Evolutionary conservation across 805 yeast genomes (phyloP).

Genomic region (Metschnikowia similis): DNA sequence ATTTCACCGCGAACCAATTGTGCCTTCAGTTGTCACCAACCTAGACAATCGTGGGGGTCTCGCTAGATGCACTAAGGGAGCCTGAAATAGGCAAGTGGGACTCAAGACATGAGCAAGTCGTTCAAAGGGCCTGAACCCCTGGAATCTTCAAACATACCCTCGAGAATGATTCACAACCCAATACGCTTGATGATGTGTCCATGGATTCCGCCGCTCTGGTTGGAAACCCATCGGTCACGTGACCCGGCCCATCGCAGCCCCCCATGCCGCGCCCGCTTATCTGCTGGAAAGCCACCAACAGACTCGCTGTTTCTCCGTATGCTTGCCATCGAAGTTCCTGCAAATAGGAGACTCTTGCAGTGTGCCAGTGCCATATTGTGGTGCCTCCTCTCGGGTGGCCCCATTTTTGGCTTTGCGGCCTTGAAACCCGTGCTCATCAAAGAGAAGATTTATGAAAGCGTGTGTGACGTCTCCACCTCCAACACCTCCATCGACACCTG

Average conservation of each 20-base stretch:
- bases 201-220: too few species aligned
- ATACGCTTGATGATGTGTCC: too few species aligned
- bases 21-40: too few species aligned
- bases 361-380: conserved; percentile 49
- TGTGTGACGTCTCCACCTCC: conserved; percentile 29
- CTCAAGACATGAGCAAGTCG: too few species aligned
- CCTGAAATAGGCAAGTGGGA: too few species aligned
- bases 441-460: conserved; percentile 44
- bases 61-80: too few species aligned
- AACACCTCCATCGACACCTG: conserved; percentile 7
- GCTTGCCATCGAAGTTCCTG: conserved; percentile 13
- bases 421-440: conserved; percentile 49
- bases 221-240: neutral
- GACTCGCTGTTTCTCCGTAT: conserved; percentile 2
- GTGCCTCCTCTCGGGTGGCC: conserved; percentile 56
- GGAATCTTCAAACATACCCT: neutral
- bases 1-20: too few species aligned
- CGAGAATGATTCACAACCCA: too few species aligned
- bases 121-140: neutral
- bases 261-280: neutral
- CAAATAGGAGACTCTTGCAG: conserved; percentile 26
- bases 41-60: too few species aligned
- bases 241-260: neutral
- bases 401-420: conserved; percentile 59
- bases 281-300: neutral